A percentile compares a stretch with the other conserved stretches of the same genome.
Conservation (phyloP, 768 basidiomycete genomes). For the Punctularia strigosozonata region DNA sequence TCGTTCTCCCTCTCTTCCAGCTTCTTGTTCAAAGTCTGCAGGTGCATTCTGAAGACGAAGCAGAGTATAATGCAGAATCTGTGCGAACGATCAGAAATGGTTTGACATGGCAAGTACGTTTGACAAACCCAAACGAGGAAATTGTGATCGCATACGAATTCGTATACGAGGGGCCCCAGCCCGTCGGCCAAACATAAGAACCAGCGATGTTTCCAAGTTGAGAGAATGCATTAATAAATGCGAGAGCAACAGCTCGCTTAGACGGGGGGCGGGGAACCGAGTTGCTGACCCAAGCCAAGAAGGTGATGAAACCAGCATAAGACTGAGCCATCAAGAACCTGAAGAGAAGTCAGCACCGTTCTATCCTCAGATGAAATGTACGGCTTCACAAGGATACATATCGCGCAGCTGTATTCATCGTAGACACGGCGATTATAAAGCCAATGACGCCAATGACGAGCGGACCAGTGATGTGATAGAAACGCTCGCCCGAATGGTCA, state of each 20-base stretch:
- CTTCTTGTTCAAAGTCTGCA: conserved; percentile 17
- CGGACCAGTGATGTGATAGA: conserved; percentile 47
- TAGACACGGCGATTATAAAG: conserved; percentile 52
- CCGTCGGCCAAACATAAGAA: conserved; percentile 60
- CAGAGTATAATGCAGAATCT: conserved; percentile 25
- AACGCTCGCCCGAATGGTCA: conserved; percentile 60
- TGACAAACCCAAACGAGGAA: conserved; percentile 33
- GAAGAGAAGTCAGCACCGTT: not conserved
- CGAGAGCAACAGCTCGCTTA: conserved; percentile 85
- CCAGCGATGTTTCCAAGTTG: conserved; percentile 79
- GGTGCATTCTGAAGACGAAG: conserved; percentile 19
- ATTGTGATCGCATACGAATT: conserved; percentile 64
- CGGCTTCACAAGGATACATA: conserved; percentile 52
- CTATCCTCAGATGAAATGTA: too few species aligned
- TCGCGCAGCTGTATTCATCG: conserved; percentile 47
- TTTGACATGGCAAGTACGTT: too few species aligned
- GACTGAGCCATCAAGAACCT: conserved; percentile 74
- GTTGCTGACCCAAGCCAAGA: conserved; percentile 42
- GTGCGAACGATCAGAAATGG: too few species aligned
- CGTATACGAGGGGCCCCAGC: conserved; percentile 62
- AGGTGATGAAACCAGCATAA: conserved; percentile 61
- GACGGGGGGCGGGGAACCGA: conserved; percentile 67
- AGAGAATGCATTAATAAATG: conserved; percentile 70
- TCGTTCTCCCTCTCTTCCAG: conserved; percentile 27
- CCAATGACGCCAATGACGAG: conserved; percentile 52